Percentiles rank a stretch among this genome's conserved stretches.
These are phyloP conservation scores for Hypericum androsaemum DNA, from an alignment of 345 rosid species.

Conservation along the genomic window DNA sequence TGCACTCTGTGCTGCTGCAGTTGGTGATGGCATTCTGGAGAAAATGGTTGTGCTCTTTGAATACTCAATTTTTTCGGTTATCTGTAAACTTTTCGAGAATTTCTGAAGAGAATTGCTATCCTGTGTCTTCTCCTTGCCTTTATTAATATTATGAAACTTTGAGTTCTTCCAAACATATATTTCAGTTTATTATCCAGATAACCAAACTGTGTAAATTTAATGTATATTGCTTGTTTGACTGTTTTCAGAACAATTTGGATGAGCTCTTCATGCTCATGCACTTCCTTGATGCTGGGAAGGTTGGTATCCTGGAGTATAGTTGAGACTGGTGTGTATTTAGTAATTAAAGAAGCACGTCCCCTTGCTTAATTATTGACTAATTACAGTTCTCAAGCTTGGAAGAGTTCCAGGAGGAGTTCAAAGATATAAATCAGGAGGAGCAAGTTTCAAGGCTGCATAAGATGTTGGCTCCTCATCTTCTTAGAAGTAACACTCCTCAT, in stretches of 20 bases:
- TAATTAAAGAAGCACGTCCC: slow-evolving; percentile 1
- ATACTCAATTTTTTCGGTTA: too few relatives aligned
- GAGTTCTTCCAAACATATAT: too few relatives aligned
- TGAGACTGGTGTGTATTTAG: slow-evolving; percentile 6
- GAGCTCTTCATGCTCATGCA: slow-evolving; percentile 99
- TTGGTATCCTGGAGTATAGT: slow-evolving; percentile 21
- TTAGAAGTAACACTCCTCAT: slow-evolving; percentile 50
- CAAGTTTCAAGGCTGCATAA: slow-evolving; percentile 92
- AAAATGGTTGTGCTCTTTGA: too few relatives aligned
- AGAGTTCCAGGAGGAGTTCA: slow-evolving; percentile 97
- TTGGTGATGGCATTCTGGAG: too few relatives aligned
- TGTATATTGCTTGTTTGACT: slow-evolving; percentile 12
- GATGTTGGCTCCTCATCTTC: slow-evolving; percentile 98
- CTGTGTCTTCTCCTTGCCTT: too few relatives aligned
- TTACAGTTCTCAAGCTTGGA: slow-evolving; percentile 89
- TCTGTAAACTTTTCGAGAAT: too few relatives aligned
- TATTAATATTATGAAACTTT: too few relatives aligned
- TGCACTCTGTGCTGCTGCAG: too few relatives aligned
- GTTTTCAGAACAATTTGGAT: slow-evolving; percentile 89
- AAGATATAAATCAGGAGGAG: slow-evolving; percentile 98
- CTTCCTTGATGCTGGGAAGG: slow-evolving; percentile 99
- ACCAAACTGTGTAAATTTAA: too few relatives aligned
- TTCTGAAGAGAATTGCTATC: too few relatives aligned
- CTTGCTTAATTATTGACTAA: slow-evolving; percentile 18
- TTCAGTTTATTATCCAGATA: too few relatives aligned